Evolutionary conservation across 306 rosid genomes (phyloP).

Genomic region (Castanospermum australe): DNA sequence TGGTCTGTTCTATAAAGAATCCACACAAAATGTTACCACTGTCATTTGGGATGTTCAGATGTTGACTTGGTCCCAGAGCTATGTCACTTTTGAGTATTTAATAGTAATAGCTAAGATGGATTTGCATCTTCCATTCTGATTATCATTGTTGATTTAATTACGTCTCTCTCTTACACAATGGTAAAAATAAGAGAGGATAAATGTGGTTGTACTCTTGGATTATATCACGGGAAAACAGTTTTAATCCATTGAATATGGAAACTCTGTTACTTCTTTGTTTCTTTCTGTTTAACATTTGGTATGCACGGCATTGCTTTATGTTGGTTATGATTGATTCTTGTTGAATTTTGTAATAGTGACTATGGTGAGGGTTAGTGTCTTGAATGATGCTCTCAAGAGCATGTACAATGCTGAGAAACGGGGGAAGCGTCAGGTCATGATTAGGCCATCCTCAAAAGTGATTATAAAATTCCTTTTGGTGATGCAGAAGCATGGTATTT

Average conservation of each 20-base stretch:
- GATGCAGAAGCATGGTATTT: constrained; percentile 39
- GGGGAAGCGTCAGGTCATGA: constrained; percentile 39
- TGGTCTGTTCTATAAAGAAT: not conserved
- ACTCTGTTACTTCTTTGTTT: not conserved
- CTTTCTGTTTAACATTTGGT: not conserved
- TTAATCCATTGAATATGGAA: not conserved
- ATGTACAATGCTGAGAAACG: constrained; percentile 41
- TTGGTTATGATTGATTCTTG: not conserved
- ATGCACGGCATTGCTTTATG: not conserved
- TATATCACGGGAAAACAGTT: not conserved
- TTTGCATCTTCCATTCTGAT: not conserved
- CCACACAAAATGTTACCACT: too few relatives aligned
- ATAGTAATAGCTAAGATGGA: not conserved
- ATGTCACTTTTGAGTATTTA: not conserved
- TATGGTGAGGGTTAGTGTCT: constrained; percentile 41
- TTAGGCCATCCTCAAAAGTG: constrained; percentile 38
- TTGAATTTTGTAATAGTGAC: constrained; percentile 14
- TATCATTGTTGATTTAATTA: too few relatives aligned
- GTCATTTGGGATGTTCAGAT: not conserved
- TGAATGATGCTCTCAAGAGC: constrained; percentile 44
- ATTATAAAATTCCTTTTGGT: constrained; percentile 34
- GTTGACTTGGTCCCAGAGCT: not conserved
- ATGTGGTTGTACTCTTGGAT: not conserved
- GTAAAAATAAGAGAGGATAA: not conserved
- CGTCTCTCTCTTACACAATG: not conserved